These are phyloP conservation scores for Amphicarpaea edgeworthii DNA, from an alignment of 306 rosid species.

Conservation along the genomic window DNA sequence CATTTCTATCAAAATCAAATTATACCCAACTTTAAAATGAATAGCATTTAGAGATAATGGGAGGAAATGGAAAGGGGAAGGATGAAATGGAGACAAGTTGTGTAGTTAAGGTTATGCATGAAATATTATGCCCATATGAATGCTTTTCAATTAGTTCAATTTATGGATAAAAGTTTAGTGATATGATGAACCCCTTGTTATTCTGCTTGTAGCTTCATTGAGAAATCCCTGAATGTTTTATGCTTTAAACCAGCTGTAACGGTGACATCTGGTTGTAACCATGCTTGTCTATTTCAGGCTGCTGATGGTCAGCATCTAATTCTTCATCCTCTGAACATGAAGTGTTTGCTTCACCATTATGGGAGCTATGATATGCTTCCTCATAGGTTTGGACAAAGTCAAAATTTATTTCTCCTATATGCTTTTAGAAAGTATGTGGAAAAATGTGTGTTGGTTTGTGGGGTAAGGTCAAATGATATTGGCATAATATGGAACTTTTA, in stretches of 20 bases:
- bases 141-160: slow-evolving; percentile 3
- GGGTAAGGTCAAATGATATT: slow-evolving; percentile 28
- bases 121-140: neutral
- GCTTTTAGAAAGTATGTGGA: neutral
- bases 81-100: neutral
- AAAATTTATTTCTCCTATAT: slow-evolving; percentile 24
- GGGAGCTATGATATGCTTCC: slow-evolving; percentile 87
- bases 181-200: neutral
- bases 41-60: neutral
- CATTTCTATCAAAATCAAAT: neutral
- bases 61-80: neutral
- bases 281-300: slow-evolving; percentile 71
- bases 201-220: slow-evolving; percentile 33
- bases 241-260: slow-evolving; percentile 1
- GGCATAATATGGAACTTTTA: neutral
- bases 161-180: neutral
- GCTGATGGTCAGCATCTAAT: slow-evolving; percentile 96
- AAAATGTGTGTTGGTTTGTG: slow-evolving; percentile 17
- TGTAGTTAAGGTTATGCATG: neutral
- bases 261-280: slow-evolving; percentile 35
- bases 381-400: slow-evolving; percentile 64
- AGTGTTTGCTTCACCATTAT: slow-evolving; percentile 84
- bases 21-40: neutral
- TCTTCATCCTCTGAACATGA: slow-evolving; percentile 92
- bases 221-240: slow-evolving; percentile 24